Evolutionary conservation across 2,329 filamentous ascomycete genomes (phyloP), one percentile per base, ranked within the genome.

Genomic region (Colletotrichum sp.): DNA sequence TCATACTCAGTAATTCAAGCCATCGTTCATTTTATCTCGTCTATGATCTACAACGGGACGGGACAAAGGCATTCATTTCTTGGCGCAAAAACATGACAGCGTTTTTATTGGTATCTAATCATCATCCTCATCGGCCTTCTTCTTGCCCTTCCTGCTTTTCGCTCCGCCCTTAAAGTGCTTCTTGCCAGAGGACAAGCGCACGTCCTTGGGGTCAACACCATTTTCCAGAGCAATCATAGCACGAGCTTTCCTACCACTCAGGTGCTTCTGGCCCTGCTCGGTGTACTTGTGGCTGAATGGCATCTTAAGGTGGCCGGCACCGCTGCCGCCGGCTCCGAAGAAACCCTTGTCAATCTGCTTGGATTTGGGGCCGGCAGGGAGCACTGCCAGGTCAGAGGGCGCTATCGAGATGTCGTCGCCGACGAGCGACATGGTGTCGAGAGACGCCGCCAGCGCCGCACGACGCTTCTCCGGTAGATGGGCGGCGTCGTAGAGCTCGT

Each of bases 281-380:
- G 93, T 93, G 85, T 98, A 97, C 86, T 97, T 94, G 86, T 97
- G 92, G 84, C 93, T 96, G 87, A 98, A 98, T 0, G 97, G 96
- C 88, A 93, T 93, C 71, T 87, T 93, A 48, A 97, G 78, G 80
- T 94, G 94, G 3, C 92, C 94, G 1, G 89, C 90, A 13, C 90
- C 88, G 71, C 91, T 89, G 3, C 89, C 61, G 16, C 48, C 90
- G 4, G 92, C 87, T 8, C 90, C 93, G 82, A 99, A 99, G 88
- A 98, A 99, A n/a, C 91, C 91, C 81, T 94, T 95, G 86, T 99
- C 97, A 25, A 99, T 88, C 72, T 90, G 91, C 78, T 92, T 88
- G 1, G 95, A 94, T 83, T 98, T 98, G 36, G 90, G 84, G 1
- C 96, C 95, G 61, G 91, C 88, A 6, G 89, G 88, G 7, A 91